Evolutionary conservation across 2,329 filamentous ascomycete species (phyloP).

Genomic region (Trichoderma sp.): DNA sequence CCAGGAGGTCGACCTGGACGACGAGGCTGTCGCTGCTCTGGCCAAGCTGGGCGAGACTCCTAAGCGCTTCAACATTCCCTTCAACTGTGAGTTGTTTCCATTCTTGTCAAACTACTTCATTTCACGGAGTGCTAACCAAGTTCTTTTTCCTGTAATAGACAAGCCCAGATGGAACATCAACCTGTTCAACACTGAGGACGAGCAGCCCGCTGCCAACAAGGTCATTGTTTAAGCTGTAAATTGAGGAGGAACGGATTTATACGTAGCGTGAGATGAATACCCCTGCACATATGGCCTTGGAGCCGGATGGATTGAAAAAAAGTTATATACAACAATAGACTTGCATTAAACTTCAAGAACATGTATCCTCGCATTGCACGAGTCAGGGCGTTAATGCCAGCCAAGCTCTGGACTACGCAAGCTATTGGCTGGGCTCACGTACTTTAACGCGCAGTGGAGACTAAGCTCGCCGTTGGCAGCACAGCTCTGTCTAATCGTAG

Average conservation of each 20-base stretch:
- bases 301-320: constrained; percentile 10
- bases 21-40: constrained; percentile 62
- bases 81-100: constrained; percentile 43
- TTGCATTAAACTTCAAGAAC: background rate
- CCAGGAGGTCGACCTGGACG: constrained; percentile 64
- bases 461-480: no score
- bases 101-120: no score
- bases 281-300: constrained; percentile 11
- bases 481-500: no score
- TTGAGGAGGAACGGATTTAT: background rate
- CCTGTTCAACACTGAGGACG: constrained; percentile 58
- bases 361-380: background rate
- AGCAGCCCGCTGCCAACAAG: constrained; percentile 54
- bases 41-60: constrained; percentile 62
- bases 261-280: constrained; percentile 11
- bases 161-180: constrained; percentile 60
- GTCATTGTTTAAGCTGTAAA: constrained; percentile 45
- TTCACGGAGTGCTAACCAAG: background rate
- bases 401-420: no score
- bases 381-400: background rate
- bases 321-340: constrained; percentile 4
- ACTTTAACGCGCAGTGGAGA: no score
- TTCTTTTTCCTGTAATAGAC: constrained; percentile 39
- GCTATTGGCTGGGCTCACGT: no score
- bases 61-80: constrained; percentile 51